These are phyloP conservation scores for Calocera cornea DNA, from an alignment of 768 basidiomycete species.

Conservation along the genomic window DNA sequence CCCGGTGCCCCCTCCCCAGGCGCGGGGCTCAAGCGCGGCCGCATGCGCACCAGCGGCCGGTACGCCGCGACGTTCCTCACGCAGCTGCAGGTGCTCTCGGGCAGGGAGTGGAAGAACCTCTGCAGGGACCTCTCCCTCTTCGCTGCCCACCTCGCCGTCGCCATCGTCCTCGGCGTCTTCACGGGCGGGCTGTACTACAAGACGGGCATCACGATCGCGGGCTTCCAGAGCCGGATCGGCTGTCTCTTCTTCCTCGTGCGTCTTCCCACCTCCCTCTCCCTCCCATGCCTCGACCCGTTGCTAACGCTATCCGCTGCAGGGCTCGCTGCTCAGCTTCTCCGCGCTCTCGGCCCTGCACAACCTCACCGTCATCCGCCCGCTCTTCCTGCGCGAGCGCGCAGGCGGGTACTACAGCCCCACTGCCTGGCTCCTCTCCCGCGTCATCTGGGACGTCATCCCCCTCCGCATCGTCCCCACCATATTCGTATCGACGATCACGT, in stretches of 20 bases:
- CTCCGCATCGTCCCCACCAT: constrained; percentile 81
- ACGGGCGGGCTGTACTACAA: constrained; percentile 76
- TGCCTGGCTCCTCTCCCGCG: constrained; percentile 78
- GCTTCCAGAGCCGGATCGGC: constrained; percentile 89
- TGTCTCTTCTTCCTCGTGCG: constrained; percentile 81
- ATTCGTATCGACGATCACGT: constrained; percentile 71
- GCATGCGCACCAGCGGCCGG: constrained; percentile 15
- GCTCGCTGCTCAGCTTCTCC: constrained; percentile 82
- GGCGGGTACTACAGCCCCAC: constrained; percentile 79
- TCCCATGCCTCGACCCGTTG: not conserved
- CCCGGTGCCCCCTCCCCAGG: not conserved
- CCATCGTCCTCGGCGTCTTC: constrained; percentile 61
- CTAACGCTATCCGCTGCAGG: constrained; percentile 35
- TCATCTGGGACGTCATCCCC: constrained; percentile 81
- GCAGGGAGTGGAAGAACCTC: constrained; percentile 75
- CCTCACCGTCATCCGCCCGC: constrained; percentile 63
- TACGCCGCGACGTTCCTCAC: constrained; percentile 78
- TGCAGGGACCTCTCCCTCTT: constrained; percentile 71
- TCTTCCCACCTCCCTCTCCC: not conserved
- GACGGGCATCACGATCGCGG: constrained; percentile 68
- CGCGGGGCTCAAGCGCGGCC: constrained; percentile 1
- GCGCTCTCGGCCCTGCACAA: constrained; percentile 83
- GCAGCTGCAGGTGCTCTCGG: constrained; percentile 68
- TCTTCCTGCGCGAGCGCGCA: constrained; percentile 84
- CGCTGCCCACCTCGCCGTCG: constrained; percentile 58